These are phyloP conservation scores for Trichoderma oligosporum DNA, from an alignment of 2,329 filamentous ascomycete genomes.

Conservation along the genomic window DNA sequence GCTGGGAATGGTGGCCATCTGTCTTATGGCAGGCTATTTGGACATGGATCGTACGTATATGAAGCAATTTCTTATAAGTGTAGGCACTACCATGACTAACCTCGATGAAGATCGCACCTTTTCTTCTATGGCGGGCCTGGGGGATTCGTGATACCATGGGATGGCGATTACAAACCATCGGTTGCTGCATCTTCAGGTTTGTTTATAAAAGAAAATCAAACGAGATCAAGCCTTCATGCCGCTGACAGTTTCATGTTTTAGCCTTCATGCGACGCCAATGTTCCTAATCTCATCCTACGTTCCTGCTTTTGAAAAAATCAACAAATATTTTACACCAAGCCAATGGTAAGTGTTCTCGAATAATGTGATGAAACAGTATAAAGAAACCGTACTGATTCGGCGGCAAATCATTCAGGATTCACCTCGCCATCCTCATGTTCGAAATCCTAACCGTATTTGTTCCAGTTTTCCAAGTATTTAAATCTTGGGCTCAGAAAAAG, in stretches of 20 bases:
- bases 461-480: constrained; percentile 54
- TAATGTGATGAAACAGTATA: constrained; percentile 42
- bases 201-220: no score
- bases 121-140: constrained; percentile 50
- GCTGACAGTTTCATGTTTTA: constrained; percentile 24
- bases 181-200: constrained; percentile 34
- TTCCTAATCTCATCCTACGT: constrained; percentile 56
- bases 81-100: background rate
- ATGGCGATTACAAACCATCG: constrained; percentile 54
- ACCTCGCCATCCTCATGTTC: constrained; percentile 57
- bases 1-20: constrained; percentile 60
- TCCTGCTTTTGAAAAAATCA: constrained; percentile 46
- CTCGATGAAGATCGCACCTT: constrained; percentile 41
- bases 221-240: accelerated
- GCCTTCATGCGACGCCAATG: constrained; percentile 60
- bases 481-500: constrained; percentile 34
- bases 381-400: constrained; percentile 10
- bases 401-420: constrained; percentile 26
- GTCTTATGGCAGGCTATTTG: constrained; percentile 53
- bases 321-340: constrained; percentile 51
- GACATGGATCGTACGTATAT: constrained; percentile 44
- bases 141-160: constrained; percentile 54
- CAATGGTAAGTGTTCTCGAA: constrained; percentile 48
- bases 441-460: constrained; percentile 60
- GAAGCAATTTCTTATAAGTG: background rate